Percentiles rank a stretch among this genome's conserved stretches.
These are phyloP conservation scores for Penstemon newberryi DNA, from an alignment of 257 asterid genomes.

Conservation along the genomic window DNA sequence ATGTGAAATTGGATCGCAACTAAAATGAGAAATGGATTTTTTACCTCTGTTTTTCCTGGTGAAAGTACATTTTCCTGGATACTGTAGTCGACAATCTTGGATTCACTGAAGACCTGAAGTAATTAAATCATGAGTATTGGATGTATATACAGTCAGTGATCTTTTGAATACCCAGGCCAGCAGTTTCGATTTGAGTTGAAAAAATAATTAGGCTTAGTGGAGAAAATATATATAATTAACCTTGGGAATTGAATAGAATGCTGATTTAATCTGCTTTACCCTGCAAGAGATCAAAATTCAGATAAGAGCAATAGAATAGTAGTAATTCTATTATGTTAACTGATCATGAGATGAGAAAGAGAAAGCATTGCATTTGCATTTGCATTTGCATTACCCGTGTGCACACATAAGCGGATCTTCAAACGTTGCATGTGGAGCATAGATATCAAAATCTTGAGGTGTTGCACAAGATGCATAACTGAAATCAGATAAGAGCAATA, in stretches of 20 bases:
- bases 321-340: background rate
- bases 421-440: conserved; percentile 73
- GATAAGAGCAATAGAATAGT: background rate
- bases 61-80: conserved; percentile 55
- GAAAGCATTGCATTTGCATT: no score
- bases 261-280: conserved; percentile 83
- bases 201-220: no score
- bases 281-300: conserved; percentile 45
- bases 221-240: conserved; percentile 24
- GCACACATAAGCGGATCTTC: conserved; percentile 94
- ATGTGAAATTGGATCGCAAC: background rate
- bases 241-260: conserved; percentile 82
- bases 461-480: conserved; percentile 77
- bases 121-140: background rate
- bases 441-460: conserved; percentile 73
- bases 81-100: conserved; percentile 70
- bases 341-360: no score
- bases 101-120: conserved; percentile 73
- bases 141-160: no score
- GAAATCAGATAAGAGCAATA: no score
- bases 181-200: no score
- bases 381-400: conserved; percentile 64
- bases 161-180: no score
- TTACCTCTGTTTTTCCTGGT: conserved; percentile 74
- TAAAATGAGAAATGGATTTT: background rate